phyloP scores from a whole-genome alignment of 2,329 filamentous ascomycete species.

The Trichophyton schoenleinii region DNA sequence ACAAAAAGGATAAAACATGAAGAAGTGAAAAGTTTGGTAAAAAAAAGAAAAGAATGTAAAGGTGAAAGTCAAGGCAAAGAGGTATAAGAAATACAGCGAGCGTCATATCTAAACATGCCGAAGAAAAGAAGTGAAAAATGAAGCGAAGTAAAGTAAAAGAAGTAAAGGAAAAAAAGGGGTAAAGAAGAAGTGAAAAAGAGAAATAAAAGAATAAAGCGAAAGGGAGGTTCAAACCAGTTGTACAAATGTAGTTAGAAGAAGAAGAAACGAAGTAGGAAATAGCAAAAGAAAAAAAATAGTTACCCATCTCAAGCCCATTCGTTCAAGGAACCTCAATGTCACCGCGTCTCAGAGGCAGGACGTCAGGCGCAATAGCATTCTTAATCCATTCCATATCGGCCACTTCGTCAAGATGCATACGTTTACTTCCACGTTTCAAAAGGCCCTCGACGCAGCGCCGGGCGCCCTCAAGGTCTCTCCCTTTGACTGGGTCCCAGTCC shows the following conservation, averaged over 20 bases:
- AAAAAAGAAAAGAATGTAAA: background rate
- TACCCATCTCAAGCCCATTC: background rate
- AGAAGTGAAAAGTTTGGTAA: no score
- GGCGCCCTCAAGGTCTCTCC: slow-evolving; percentile 57
- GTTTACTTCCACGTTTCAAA: slow-evolving; percentile 65
- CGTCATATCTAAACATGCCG: background rate
- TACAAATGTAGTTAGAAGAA: background rate
- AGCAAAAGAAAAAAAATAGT: background rate
- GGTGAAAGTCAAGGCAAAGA: background rate
- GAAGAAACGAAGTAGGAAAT: background rate
- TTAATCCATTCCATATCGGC: slow-evolving; percentile 63
- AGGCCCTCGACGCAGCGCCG: slow-evolving; percentile 72
- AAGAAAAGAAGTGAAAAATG: background rate
- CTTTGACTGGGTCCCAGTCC: slow-evolving; percentile 64
- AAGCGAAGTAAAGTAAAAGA: no score
- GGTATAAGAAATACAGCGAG: background rate
- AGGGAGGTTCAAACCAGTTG: background rate
- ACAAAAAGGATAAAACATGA: background rate
- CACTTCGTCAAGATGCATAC: slow-evolving; percentile 65
- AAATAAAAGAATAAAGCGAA: background rate
- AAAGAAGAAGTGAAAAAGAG: background rate
- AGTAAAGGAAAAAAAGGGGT: background rate
- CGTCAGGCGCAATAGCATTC: slow-evolving; percentile 56
- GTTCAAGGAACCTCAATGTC: slow-evolving; percentile 39
- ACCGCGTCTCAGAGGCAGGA: slow-evolving; percentile 38